Conservation (phyloP, 1,284 basidiomycete species). For the Albatrellus sp. region DNA sequence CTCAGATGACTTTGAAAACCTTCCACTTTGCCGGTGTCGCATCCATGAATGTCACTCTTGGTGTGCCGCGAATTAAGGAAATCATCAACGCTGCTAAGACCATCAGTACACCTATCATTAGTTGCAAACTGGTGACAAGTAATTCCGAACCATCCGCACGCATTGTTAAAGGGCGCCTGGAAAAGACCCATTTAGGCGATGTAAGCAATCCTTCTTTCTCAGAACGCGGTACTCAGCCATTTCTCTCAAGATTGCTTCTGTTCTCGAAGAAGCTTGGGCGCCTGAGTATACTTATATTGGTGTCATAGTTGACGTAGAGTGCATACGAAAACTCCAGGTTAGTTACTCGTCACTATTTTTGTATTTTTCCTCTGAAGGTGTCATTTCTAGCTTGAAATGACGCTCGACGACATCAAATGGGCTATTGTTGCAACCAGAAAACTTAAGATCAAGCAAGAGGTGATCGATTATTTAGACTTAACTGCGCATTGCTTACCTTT, state of each 20-base stretch:
- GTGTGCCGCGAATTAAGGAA: conserved; percentile 99
- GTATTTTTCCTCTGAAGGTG: conserved; percentile 2
- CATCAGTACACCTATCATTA: conserved; percentile 98
- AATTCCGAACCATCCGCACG: conserved; percentile 85
- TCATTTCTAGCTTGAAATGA: conserved; percentile 69
- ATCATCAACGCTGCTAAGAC: conserved; percentile 98
- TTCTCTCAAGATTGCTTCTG: conserved; percentile 64
- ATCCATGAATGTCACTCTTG: conserved; percentile 99
- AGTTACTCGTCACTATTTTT: conserved; percentile 9
- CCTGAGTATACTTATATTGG: conserved; percentile 88
- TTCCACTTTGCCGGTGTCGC: conserved; percentile 99
- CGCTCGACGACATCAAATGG: conserved; percentile 88
- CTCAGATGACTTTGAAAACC: conserved; percentile 99
- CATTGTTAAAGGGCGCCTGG: conserved; percentile 94
- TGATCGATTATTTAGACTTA: conserved; percentile 14
- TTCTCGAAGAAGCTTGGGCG: conserved; percentile 95
- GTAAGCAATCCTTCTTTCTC: conserved; percentile 30
- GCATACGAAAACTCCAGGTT: conserved; percentile 85
- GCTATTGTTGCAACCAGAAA: conserved; percentile 83
- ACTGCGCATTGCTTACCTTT: not conserved
- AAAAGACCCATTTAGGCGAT: conserved; percentile 92
- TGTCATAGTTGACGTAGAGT: conserved; percentile 84
- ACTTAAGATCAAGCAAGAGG: conserved; percentile 87
- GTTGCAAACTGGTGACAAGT: conserved; percentile 81
- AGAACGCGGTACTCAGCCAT: conserved; percentile 3